phyloP scores from a whole-genome alignment of 805 yeast genomes.

The Monosporozyma yasuniensis region DNA sequence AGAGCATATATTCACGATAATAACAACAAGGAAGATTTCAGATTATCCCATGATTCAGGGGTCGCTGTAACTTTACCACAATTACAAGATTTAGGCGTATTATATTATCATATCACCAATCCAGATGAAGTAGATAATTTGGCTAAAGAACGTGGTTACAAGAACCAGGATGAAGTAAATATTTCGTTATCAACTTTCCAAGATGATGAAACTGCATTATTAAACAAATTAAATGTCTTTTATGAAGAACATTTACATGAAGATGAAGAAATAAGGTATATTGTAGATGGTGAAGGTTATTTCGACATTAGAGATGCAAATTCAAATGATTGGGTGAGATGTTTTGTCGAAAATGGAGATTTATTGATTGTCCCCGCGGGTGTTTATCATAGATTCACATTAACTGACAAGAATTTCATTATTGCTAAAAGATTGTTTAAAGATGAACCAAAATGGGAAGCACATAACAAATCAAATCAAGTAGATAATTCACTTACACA shows the following conservation, averaged over 20 bases:
- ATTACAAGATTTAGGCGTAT: constrained; percentile 56
- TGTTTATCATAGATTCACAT: constrained; percentile 86
- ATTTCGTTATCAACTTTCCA: constrained; percentile 53
- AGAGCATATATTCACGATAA: constrained; percentile 60
- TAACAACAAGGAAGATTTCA: constrained; percentile 46
- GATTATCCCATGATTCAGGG: constrained; percentile 69
- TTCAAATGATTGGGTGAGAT: constrained; percentile 65
- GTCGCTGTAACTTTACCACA: constrained; percentile 39
- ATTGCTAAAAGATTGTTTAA: constrained; percentile 77
- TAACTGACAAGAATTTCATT: constrained; percentile 53
- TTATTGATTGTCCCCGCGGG: constrained; percentile 77
- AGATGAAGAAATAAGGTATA: constrained; percentile 92
- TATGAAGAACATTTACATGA: constrained; percentile 87
- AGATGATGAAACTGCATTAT: constrained; percentile 50
- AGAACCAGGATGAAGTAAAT: constrained; percentile 65
- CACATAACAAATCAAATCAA: constrained; percentile 54
- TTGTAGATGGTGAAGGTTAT: constrained; percentile 82
- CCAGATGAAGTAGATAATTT: constrained; percentile 50
- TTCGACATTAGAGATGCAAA: constrained; percentile 69
- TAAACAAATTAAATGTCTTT: constrained; percentile 58
- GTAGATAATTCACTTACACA: constrained; percentile 42
- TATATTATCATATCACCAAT: constrained; percentile 45
- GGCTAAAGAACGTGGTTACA: constrained; percentile 64
- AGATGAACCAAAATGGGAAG: constrained; percentile 95
- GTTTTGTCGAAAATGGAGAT: constrained; percentile 55